Evolutionary conservation across 129 eudicot species (phyloP), one percentile per base, ranked within the genome.

Genomic region (Artemisia argyi): DNA sequence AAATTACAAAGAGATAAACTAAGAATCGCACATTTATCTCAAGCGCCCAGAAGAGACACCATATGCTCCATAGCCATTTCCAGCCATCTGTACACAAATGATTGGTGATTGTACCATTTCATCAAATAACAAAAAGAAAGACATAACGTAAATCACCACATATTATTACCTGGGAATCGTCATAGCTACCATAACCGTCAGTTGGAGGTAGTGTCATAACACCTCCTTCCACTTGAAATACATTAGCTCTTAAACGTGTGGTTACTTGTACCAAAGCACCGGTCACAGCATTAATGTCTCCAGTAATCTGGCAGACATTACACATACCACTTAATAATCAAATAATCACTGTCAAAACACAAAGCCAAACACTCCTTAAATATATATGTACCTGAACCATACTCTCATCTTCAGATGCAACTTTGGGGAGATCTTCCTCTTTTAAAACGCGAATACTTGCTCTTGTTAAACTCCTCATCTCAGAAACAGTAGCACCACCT

Each of bases 331-430:
- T 55, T 44, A 65, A 11, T 67, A 7, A 39, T 7, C 46, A 39
- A 35, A 39, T 39, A 39, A 39, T 39, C 2, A 39, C 11, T 39
- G 9, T 39, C 46, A 39, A 39, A n/a, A 64, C 51, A 35, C 52
- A n/a, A 32, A n/a, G 46, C 10, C 46, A n/a, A 64, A 0, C 10
- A 39, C 44, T 39, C 7, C 66, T 30, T 12, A 11, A 61, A 48
- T 51, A 5, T 15, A 15, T 15, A 74, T 17, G 66, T 78, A 92
- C 97, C 97, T 89, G 96, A 76, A 92, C 96, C 96, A 92, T 84
- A 76, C 83, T 94, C 39, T 92, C 97, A 71, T 92, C 97, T 60
- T 81, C 89, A 14, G 87, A 76, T 68, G 97, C 97, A 81, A 89
- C 87, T 80, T 83, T 89, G 32, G 97, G 96, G 54, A 92, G 86